Evolutionary conservation across 805 yeast species (phyloP), one percentile per base, ranked within the genome.

Genomic region (Teunomyces lycoperdinae): DNA sequence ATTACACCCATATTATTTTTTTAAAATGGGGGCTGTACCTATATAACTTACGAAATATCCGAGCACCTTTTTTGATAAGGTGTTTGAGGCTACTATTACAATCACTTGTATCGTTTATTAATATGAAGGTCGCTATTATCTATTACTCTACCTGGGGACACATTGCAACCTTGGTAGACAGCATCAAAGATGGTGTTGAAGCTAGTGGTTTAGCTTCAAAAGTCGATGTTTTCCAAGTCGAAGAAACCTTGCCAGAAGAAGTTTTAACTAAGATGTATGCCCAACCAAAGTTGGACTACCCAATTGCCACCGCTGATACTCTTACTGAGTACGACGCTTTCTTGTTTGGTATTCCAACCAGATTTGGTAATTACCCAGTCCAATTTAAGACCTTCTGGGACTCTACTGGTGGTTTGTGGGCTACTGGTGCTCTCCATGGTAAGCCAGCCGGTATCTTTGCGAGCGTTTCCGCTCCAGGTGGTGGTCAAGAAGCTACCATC

Each of bases 131-230:
- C 47, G 91, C 89, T 42, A 84, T 89, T 55, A 76, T 89, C 66
- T 81, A 84, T 65, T 89, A 89, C 78, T 84, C 96, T 33, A 66
- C 85, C 56, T 89, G 87, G 73, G 90, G 90, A 51, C 96, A 89
- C 70, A 71, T 85, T 56, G 81, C 83, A 54, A 68, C 73, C 38
- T 60, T 87, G 58, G 95, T 96, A 32, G 80, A 83, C 64, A 72
- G 86, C 39, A 81, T 81, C 61, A 78, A 85, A 69, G 69, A 69
- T 47, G 96, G 96, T 57, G 77, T 87, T 39, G 84, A 79, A 63
- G 73, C 79, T 7, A 81, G 86, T 11, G 95, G 92, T 52, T 50
- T 58, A 10, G 57, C 61, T 2, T 84, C 85, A 49, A 50, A 63
- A 16, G 96, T 87, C 31, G 84, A 81, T 58, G 74, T 89, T 56